Conservation (phyloP, 2,329 filamentous ascomycete species). For the Bipolaris zeicola region DNA sequence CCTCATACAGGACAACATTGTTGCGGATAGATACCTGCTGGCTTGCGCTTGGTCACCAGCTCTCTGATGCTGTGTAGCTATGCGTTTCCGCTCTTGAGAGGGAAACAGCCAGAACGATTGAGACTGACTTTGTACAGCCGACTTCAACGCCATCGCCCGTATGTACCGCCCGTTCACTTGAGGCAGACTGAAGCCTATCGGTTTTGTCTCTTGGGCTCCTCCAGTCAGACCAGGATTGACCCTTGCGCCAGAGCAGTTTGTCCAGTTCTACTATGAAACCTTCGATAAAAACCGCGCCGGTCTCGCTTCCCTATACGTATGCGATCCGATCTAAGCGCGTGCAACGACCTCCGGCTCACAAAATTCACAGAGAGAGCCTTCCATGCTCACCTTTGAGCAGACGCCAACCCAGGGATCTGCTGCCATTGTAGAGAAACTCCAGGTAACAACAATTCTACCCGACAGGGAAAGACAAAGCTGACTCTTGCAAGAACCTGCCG, state of each 20-base stretch:
- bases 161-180: constrained; percentile 5
- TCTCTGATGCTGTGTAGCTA: background rate
- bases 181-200: background rate
- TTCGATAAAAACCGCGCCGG: constrained; percentile 75
- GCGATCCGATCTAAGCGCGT: constrained; percentile 39
- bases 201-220: background rate
- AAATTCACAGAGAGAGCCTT: constrained; percentile 63
- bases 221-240: constrained; percentile 21
- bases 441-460: constrained; percentile 59
- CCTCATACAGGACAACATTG: background rate
- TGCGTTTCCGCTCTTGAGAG: background rate
- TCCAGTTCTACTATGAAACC: constrained; percentile 85
- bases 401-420: constrained; percentile 66
- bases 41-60: background rate
- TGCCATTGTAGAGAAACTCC: constrained; percentile 79
- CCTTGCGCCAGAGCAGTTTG: constrained; percentile 73
- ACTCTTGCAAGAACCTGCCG: constrained; percentile 66
- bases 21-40: background rate
- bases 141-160: constrained; percentile 22
- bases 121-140: constrained; percentile 14
- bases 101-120: background rate
- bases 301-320: constrained; percentile 80
- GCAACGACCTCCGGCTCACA: constrained; percentile 10
- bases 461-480: constrained; percentile 14
- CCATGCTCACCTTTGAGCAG: constrained; percentile 94